Base-by-base conservation (phyloP, 1,139 yeast species). In the Pichia kudriavzevii region DNA sequence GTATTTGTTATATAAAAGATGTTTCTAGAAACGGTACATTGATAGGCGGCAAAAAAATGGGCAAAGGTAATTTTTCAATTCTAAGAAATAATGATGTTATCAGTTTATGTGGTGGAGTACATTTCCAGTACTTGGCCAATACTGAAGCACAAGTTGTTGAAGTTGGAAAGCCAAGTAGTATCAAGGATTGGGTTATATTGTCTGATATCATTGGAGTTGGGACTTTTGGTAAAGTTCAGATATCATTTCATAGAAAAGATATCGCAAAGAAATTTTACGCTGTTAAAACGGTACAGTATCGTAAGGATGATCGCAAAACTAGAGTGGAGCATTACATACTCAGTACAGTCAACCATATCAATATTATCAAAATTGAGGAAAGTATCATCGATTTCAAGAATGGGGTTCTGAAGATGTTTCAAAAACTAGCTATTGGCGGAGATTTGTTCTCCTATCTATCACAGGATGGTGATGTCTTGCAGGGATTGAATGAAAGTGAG, bases 331-430 rank as follows among this genome's bases (percentile, higher is more conserved):
- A 74, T 0, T 53, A 56, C 10, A 59, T 72, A 11, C 48, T 73
- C 21, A 44, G 51, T 48, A 70, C 77, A 41, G 66, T 91, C 39
- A 72, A 78, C 32, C 97, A 91, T 60, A 95, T 96, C 10, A 88
- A 91, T 58, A 85, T 91, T 49, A 93, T 91, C 34, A 73, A 75
- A 42, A 64, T 91, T 38, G 59, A 68, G 38, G 67, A 68, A 11
- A 41, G 41, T 13, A 60, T 67, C 0, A 48, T 65, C 46, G 52
- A 65, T 44, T 37, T 60, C 30, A 34, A 64, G 25, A 44, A 67
- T 32, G 47, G 67, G 11, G 41, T 16, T 1, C 27, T 67, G 3
- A 67, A 64, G 35, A 64, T 75, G 8, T 71, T 70, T 44, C 73
- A 74, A 48, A 77, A 73, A 43, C 30, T 53, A 16, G 56, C 56